phyloP scores from a whole-genome alignment of 2,329 filamentous ascomycete species.

The Colletotrichum camelliae region DNA sequence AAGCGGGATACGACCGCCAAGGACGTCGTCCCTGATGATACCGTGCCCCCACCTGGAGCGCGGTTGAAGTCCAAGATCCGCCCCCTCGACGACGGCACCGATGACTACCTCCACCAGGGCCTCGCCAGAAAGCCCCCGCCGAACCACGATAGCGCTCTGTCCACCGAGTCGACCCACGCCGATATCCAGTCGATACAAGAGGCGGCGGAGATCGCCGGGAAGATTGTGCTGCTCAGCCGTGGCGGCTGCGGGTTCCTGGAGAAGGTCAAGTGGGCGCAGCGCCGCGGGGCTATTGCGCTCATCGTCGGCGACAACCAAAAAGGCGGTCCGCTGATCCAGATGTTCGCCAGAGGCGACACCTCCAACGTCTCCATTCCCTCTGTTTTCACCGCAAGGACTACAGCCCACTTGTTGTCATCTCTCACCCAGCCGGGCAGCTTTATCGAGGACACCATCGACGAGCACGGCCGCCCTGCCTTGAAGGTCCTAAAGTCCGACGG shows the following conservation, averaged over 20 bases:
- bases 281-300: constrained; percentile 84
- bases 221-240: constrained; percentile 88
- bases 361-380: constrained; percentile 94
- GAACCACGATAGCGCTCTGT: constrained; percentile 37
- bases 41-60: constrained; percentile 21
- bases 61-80: constrained; percentile 32
- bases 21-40: constrained; percentile 34
- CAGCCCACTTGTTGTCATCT: constrained; percentile 89
- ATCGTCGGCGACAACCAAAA: constrained; percentile 94
- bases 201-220: constrained; percentile 89
- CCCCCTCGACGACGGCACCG: constrained; percentile 70
- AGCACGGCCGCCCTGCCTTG: constrained; percentile 62
- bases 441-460: constrained; percentile 64
- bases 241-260: constrained; percentile 96
- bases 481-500: constrained; percentile 58
- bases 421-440: constrained; percentile 76
- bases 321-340: constrained; percentile 88
- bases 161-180: constrained; percentile 64
- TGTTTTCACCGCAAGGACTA: constrained; percentile 93
- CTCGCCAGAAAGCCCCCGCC: constrained; percentile 34
- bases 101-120: constrained; percentile 77
- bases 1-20: constrained; percentile 38
- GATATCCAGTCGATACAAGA: constrained; percentile 84
- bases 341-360: constrained; percentile 97
- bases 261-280: constrained; percentile 96